Conservation (phyloP, 1,284 basidiomycete genomes). For the Volvariella surrecta region DNA sequence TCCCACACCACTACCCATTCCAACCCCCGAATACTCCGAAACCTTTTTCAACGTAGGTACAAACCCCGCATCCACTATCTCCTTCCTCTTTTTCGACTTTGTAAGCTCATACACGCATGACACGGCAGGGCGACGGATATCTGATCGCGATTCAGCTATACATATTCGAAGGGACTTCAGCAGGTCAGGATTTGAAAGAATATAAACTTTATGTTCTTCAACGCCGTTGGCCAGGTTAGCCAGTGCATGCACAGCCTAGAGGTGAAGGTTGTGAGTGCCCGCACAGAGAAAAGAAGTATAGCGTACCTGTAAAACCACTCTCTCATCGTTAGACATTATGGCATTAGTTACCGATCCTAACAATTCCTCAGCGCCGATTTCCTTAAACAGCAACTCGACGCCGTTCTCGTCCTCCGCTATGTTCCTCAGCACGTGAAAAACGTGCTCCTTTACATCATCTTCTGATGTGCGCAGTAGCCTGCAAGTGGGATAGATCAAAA, state of each 20-base stretch:
- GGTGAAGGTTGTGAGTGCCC: conserved; percentile 10
- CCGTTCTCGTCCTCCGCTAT: conserved; percentile 53
- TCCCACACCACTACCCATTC: conserved; percentile 14
- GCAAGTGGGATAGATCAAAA: neutral
- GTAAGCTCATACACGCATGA: conserved; percentile 38
- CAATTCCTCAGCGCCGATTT: conserved; percentile 37
- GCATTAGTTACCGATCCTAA: conserved; percentile 35
- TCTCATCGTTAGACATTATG: conserved; percentile 39
- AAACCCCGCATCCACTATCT: conserved; percentile 30
- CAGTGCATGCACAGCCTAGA: conserved; percentile 46
- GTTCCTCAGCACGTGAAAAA: conserved; percentile 53
- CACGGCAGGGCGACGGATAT: conserved; percentile 52
- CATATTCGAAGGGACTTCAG: conserved; percentile 44
- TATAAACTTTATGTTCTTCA: conserved; percentile 33
- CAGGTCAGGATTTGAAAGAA: conserved; percentile 41
- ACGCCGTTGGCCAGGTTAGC: conserved; percentile 60
- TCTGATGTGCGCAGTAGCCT: conserved; percentile 46
- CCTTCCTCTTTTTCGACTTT: conserved; percentile 15
- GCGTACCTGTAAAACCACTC: conserved; percentile 43
- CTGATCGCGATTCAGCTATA: conserved; percentile 10
- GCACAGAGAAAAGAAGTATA: neutral
- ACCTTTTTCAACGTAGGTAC: conserved; percentile 33
- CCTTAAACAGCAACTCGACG: conserved; percentile 47
- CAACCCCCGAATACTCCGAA: conserved; percentile 38
- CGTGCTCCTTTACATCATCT: conserved; percentile 55